Conservation (phyloP, 2,329 filamentous ascomycete species). For the Fusarium succisae region DNA sequence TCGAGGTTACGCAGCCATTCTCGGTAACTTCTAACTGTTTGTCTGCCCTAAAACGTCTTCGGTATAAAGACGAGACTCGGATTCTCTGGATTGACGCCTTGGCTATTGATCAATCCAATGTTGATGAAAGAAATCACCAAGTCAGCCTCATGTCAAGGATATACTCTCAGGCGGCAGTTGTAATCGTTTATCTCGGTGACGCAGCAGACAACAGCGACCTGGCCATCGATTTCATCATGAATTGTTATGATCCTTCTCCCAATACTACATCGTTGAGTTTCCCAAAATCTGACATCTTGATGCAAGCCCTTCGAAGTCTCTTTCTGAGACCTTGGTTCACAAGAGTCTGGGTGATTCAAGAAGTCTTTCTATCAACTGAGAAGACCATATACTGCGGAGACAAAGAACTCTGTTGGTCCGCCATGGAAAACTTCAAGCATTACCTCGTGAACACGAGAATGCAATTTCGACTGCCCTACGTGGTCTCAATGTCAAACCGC, state of each 20-base stretch:
- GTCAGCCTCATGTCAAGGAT: neutral
- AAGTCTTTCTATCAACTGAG: neutral
- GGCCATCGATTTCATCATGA: neutral
- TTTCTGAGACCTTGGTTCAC: neutral
- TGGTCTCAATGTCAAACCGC: neutral
- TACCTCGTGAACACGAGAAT: neutral
- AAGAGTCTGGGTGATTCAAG: neutral
- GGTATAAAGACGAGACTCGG: neutral
- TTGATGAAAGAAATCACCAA: neutral
- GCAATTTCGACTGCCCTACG: neutral
- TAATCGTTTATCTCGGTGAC: neutral
- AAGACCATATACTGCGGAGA: neutral
- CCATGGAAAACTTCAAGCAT: neutral
- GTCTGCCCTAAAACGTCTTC: neutral
- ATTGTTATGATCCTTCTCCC: neutral
- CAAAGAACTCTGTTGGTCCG: neutral
- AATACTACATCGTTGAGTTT: rapidly evolving
- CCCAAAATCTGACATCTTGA: neutral
- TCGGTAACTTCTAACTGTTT: neutral
- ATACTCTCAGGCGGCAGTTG: neutral
- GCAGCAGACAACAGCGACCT: neutral
- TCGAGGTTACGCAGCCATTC: rapidly evolving
- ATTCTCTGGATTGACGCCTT: neutral
- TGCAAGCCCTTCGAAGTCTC: neutral
- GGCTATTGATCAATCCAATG: neutral